These are phyloP conservation scores for Dictyostelium discoideum DNA, from an alignment of 78 protist genomes.

Conservation along the genomic window DNA sequence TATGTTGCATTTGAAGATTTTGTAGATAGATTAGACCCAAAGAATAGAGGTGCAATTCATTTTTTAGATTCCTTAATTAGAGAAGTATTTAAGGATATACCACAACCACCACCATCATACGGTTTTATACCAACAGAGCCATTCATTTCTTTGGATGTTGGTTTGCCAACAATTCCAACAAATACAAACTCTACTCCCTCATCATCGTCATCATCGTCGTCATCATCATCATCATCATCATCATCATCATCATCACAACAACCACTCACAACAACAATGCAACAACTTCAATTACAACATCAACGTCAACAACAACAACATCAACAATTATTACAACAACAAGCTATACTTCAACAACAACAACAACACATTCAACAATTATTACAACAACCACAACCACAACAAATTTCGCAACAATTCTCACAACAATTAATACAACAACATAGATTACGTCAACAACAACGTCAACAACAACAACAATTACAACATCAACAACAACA, in stretches of 20 bases:
- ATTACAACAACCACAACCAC: constrained; percentile 10
- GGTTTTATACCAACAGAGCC: neutral
- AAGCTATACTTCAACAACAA: neutral
- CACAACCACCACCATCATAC: neutral
- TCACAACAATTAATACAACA: constrained; percentile 1
- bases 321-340: neutral
- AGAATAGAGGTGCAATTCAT: neutral
- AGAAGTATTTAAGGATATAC: neutral
- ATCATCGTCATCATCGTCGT: neutral
- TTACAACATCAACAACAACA: neutral
- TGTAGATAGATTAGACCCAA: constrained; percentile 16
- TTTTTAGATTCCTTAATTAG: neutral
- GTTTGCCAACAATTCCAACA: neutral
- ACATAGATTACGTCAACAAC: constrained; percentile 8
- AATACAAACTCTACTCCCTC: neutral
- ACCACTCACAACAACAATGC: neutral
- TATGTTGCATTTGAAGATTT: neutral
- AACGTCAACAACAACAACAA: neutral
- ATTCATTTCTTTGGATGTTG: neutral
- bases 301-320: constrained; percentile 15
- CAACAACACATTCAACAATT: neutral
- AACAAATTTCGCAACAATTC: neutral
- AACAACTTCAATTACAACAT: neutral
- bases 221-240: neutral
- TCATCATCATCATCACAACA: neutral